Evolutionary conservation across 768 basidiomycete species (phyloP), one percentile per base, ranked within the genome.

Genomic region (Leccinellum luteum): DNA sequence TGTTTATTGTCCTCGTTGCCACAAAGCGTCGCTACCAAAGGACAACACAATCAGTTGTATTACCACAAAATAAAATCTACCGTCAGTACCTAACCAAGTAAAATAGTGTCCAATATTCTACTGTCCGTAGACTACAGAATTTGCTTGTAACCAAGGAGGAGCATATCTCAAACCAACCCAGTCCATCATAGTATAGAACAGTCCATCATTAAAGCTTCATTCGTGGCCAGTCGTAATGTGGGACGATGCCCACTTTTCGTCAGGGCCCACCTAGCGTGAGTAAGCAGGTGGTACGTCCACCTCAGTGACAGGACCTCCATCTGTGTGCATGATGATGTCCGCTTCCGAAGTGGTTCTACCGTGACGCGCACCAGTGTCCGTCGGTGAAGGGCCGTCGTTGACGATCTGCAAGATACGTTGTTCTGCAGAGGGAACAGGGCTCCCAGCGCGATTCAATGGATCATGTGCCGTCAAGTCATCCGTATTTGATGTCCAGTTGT

Each of bases 331-430:
- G 12, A 71, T 58, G 15, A 71, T 62, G 28, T 43, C 35, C 21
- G n/a, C 52, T 35, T 51, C 44, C 21, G 53, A 48, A 25, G 57
- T 28, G 12, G 45, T 25, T 38, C 35, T 53, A 38, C 35, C 35
- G 6, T 35, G 34, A 25, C n/a, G 49, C 6, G 31, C 45, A 34
- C 47, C 27, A 4, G 52, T 57, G 30, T 62, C 60, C 7, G 60
- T 59, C 25, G 70, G 66, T 2, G 68, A 65, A 47, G 63, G 57
- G 6, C 17, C 38, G 32, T 72, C 57, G 17, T 72, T 73, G 51
- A 59, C 57, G 23, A 72, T 63, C 52, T 72, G 70, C 53, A 73
- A 57, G n/a, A 63, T 45, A 34, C 64, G 64, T 55, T 60, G 67
- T 47, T 72, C 70, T 3, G 56, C 8, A 17, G 65, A 2, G 9